phyloP scores from a whole-genome alignment of 2,329 filamentous ascomycete genomes.

The Phialophora verrucosa region DNA sequence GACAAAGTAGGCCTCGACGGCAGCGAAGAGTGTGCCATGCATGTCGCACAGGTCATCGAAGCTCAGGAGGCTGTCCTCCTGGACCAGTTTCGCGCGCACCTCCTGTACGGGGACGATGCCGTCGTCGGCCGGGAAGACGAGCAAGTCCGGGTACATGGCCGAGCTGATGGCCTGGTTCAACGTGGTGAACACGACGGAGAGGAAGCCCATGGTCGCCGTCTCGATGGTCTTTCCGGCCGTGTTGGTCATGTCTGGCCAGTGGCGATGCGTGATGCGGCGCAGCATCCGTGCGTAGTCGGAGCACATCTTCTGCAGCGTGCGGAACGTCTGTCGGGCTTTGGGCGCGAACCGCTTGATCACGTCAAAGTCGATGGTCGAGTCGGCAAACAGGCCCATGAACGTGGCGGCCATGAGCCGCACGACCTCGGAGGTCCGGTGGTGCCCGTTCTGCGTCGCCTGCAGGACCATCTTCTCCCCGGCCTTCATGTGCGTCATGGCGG shows the following conservation, averaged over 20 bases:
- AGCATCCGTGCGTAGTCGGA: constrained; percentile 16
- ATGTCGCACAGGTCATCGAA: constrained; percentile 7
- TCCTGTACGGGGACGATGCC: constrained; percentile 14
- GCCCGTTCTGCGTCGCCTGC: constrained; percentile 6
- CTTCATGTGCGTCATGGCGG: constrained; percentile 25
- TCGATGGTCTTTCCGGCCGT: neutral
- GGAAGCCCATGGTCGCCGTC: constrained; percentile 7
- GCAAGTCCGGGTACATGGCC: constrained; percentile 24
- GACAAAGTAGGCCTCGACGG: neutral
- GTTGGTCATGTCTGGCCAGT: neutral
- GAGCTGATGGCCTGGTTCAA: constrained; percentile 28
- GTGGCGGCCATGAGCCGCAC: constrained; percentile 19
- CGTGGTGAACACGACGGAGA: constrained; percentile 16
- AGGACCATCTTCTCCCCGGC: constrained; percentile 23
- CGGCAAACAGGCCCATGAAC: constrained; percentile 21
- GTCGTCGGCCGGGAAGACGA: constrained; percentile 17
- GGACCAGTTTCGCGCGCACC: neutral
- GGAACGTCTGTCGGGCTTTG: neutral
- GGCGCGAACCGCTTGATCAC: constrained; percentile 12
- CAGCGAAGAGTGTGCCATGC: constrained; percentile 2
- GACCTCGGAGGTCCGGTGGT: constrained; percentile 13
- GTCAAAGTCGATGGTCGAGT: constrained; percentile 9
- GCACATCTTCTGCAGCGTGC: constrained; percentile 12
- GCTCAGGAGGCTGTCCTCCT: neutral
- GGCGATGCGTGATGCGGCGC: constrained; percentile 4